Evolutionary conservation across 2,329 filamentous ascomycete genomes (phyloP).

Genomic region (Phyllosticta citriasiana): DNA sequence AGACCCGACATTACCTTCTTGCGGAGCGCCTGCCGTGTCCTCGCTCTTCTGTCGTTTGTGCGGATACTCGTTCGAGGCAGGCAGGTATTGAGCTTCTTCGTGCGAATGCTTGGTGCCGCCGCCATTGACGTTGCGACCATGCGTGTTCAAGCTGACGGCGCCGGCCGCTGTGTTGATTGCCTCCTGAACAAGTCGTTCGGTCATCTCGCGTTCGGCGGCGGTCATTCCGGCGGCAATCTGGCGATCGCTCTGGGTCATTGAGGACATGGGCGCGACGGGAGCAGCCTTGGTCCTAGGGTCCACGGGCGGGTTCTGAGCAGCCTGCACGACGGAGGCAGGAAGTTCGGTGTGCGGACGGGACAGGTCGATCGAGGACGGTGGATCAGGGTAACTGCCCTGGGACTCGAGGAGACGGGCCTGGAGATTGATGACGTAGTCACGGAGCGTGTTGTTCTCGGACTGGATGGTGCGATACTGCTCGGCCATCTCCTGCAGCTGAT

Average conservation of each 20-base stretch:
- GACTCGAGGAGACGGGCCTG: conserved; percentile 78
- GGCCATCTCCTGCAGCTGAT: conserved; percentile 67
- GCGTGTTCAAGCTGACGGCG: too few species aligned
- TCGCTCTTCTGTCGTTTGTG: conserved; percentile 10
- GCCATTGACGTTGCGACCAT: neutral
- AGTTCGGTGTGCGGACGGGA: conserved; percentile 36
- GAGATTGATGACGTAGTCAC: conserved; percentile 85
- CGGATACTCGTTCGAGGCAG: conserved; percentile 8
- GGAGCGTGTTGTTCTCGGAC: conserved; percentile 77
- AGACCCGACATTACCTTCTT: neutral
- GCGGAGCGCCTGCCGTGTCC: neutral
- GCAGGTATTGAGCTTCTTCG: conserved; percentile 9
- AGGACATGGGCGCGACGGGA: conserved; percentile 24
- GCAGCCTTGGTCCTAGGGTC: conserved; percentile 8
- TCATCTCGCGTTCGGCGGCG: too few species aligned
- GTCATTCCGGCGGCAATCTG: conserved; percentile 12
- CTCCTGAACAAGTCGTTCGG: too few species aligned
- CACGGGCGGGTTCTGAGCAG: conserved; percentile 10
- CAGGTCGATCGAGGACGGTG: conserved; percentile 71
- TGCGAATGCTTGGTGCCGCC: conserved; percentile 9
- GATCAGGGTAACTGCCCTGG: conserved; percentile 72
- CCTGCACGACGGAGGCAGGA: conserved; percentile 14
- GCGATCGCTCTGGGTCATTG: conserved; percentile 5
- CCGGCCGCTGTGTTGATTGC: too few species aligned
- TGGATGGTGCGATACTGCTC: conserved; percentile 72